Evolutionary conservation across 805 yeast genomes (phyloP).

Genomic region (Yarrowia divulgata): DNA sequence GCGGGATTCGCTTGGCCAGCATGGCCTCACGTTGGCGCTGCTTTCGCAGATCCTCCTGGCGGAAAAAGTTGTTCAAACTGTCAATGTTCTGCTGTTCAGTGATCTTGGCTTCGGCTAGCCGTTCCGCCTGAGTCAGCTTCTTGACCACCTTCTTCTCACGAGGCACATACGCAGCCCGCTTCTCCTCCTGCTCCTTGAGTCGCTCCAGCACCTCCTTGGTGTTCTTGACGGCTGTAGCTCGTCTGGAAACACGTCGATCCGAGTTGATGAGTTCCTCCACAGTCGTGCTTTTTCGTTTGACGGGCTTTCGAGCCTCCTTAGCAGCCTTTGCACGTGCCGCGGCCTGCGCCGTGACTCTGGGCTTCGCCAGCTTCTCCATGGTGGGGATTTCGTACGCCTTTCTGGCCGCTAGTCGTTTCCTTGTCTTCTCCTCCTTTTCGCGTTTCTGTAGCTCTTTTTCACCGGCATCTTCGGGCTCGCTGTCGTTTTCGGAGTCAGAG

Average conservation of each 20-base stretch:
- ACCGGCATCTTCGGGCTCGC: constrained; percentile 59
- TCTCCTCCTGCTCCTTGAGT: constrained; percentile 70
- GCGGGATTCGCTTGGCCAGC: constrained; percentile 66
- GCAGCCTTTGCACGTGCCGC: constrained; percentile 38
- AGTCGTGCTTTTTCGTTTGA: constrained; percentile 47
- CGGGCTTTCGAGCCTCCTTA: constrained; percentile 32
- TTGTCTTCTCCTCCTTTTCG: constrained; percentile 48
- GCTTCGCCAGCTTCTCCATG: constrained; percentile 48
- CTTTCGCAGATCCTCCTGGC: constrained; percentile 83
- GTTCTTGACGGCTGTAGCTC: constrained; percentile 78
- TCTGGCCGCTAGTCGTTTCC: constrained; percentile 47
- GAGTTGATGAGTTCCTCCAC: constrained; percentile 58
- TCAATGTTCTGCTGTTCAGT: constrained; percentile 80
- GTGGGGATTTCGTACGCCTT: constrained; percentile 51
- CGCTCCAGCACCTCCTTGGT: constrained; percentile 78
- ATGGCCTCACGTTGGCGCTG: constrained; percentile 76
- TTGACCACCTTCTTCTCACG: constrained; percentile 46
- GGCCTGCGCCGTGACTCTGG: constrained; percentile 42
- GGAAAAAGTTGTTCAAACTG: constrained; percentile 78
- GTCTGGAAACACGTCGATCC: constrained; percentile 73
- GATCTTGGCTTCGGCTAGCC: constrained; percentile 80
- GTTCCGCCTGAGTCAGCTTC: constrained; percentile 70
- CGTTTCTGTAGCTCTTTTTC: constrained; percentile 65
- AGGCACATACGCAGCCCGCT: constrained; percentile 55
- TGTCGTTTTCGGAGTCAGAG: constrained; percentile 33